Percentiles rank a stretch among this genome's conserved stretches.
These are phyloP conservation scores for Penicillium digitatum DNA, from an alignment of 2,329 filamentous ascomycete species.

Conservation along the genomic window DNA sequence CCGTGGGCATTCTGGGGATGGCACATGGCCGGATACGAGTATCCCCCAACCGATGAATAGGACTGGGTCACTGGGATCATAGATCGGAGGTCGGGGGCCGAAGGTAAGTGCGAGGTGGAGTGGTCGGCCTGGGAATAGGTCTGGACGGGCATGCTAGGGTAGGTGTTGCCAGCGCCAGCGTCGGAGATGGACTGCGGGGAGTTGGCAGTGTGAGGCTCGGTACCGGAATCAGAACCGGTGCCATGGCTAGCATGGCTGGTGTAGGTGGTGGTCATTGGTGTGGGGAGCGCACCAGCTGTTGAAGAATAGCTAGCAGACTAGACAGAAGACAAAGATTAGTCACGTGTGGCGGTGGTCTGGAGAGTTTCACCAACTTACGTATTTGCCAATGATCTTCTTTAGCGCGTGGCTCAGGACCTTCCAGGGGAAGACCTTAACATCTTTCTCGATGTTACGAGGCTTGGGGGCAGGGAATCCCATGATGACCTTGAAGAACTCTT, in stretches of 20 bases:
- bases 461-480: conserved; percentile 96
- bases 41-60: conserved; percentile 31
- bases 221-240: conserved; percentile 45
- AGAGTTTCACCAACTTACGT: conserved; percentile 53
- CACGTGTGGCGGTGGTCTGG: conserved; percentile 7
- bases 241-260: conserved; percentile 34
- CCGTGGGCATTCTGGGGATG: conserved; percentile 28
- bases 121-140: conserved; percentile 42
- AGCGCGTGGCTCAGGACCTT: conserved; percentile 79
- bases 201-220: conserved; percentile 46
- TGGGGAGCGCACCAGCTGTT: conserved; percentile 50
- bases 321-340: conserved; percentile 16
- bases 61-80: conserved; percentile 31
- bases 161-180: conserved; percentile 43
- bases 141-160: conserved; percentile 43
- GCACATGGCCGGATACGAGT: conserved; percentile 33
- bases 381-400: conserved; percentile 99
- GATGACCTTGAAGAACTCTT: conserved; percentile 98
- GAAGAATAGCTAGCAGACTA: conserved; percentile 68
- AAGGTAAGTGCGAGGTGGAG: conserved; percentile 26
- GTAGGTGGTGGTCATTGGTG: conserved; percentile 37
- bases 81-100: conserved; percentile 39
- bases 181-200: conserved; percentile 50
- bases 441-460: conserved; percentile 96
- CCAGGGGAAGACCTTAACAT: conserved; percentile 98